phyloP scores from a whole-genome alignment of 352 stramenopile species.

The Hyaloperonospora brassicae region DNA sequence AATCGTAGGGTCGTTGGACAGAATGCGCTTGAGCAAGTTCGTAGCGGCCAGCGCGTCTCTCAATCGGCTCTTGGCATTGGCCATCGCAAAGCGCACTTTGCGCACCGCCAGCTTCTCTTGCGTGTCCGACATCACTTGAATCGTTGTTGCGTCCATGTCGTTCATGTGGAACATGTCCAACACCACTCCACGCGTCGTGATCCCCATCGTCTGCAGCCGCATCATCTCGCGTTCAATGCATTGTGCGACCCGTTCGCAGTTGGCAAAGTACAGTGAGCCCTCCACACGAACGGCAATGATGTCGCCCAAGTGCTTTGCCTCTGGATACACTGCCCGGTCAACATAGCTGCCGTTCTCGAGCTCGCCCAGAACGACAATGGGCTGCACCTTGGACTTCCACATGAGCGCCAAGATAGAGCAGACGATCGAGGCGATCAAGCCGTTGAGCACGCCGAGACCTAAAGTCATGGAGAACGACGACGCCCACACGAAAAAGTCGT shows the following conservation, averaged over 20 bases:
- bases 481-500: conserved; percentile 18
- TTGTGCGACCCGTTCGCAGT: conserved; percentile 12
- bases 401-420: conserved; percentile 17
- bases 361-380: conserved; percentile 12
- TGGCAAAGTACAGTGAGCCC: conserved; percentile 14
- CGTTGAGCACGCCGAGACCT: conserved; percentile 16
- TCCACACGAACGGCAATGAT: conserved; percentile 17
- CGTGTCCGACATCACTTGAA: conserved; percentile 16
- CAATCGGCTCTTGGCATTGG: conserved; percentile 17
- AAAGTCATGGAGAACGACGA: conserved; percentile 12
- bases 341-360: conserved; percentile 14
- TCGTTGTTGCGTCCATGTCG: conserved; percentile 21
- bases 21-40: conserved; percentile 15
- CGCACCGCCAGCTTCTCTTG: conserved; percentile 18
- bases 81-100: conserved; percentile 12
- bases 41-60: conserved; percentile 12
- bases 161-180: conserved; percentile 20
- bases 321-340: conserved; percentile 12
- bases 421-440: conserved; percentile 14
- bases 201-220: conserved; percentile 7
- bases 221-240: conserved; percentile 18
- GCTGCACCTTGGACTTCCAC: conserved; percentile 19
- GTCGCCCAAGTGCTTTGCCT: conserved; percentile 12
- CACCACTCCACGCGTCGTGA: conserved; percentile 13
- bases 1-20: conserved; percentile 15